Evolutionary conservation across 2,329 filamentous ascomycete genomes (phyloP).

Genomic region (Colletotrichum falcatum): DNA sequence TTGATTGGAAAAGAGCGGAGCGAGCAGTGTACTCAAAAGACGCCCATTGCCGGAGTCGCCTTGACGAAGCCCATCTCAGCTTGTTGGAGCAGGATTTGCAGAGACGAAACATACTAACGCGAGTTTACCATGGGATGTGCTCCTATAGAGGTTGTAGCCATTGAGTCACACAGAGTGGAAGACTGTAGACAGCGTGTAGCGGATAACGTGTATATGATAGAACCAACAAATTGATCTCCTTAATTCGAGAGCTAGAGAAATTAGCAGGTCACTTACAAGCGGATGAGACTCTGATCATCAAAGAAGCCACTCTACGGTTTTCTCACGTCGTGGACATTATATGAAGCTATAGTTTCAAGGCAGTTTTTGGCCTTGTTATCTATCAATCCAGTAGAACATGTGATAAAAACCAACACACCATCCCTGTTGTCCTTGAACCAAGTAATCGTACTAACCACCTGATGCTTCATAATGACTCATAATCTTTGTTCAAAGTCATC

Average conservation of each 20-base stretch:
- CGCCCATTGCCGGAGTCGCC: background rate
- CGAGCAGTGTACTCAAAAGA: background rate
- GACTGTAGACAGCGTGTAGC: background rate
- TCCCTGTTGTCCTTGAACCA: background rate
- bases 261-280: background rate
- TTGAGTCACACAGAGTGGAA: background rate
- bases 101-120: background rate
- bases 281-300: background rate
- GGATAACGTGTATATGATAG: background rate
- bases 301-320: accelerated
- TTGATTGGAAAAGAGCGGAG: background rate
- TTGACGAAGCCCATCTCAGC: background rate
- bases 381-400: background rate
- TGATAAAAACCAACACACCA: background rate
- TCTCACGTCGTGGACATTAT: background rate
- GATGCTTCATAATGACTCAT: background rate
- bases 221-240: background rate
- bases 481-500: background rate
- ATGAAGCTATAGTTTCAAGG: background rate
- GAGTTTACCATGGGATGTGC: background rate
- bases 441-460: background rate
- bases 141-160: background rate
- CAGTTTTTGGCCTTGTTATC: background rate
- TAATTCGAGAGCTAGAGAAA: background rate
- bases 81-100: background rate